Conservation (phyloP, 352 stramenopile genomes). For the Phytopythium montanum region DNA sequence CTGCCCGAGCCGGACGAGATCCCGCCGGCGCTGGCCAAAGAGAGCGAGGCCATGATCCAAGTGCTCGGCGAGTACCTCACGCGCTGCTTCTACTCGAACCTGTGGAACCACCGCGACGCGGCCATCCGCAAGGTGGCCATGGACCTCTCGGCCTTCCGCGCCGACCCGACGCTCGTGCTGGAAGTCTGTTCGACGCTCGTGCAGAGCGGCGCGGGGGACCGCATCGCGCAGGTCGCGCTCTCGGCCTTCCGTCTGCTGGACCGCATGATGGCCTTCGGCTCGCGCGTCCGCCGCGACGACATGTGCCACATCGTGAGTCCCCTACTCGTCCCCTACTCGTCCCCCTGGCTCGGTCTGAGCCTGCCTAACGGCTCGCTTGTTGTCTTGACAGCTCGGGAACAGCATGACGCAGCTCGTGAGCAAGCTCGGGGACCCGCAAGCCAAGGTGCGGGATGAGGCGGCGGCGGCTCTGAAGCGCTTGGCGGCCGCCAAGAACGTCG, state of each 20-base stretch:
- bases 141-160: constrained; percentile 53
- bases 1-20: constrained; percentile 74
- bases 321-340: not conserved
- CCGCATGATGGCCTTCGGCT: constrained; percentile 46
- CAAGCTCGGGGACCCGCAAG: constrained; percentile 70
- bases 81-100: constrained; percentile 82
- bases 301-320: constrained; percentile 65
- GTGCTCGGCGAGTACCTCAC: constrained; percentile 78
- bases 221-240: constrained; percentile 71
- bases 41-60: constrained; percentile 71
- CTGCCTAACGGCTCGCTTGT: constrained; percentile 3
- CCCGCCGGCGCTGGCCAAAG: constrained; percentile 56
- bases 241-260: constrained; percentile 71
- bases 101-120: constrained; percentile 83
- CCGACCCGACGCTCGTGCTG: constrained; percentile 43
- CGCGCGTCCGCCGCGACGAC: constrained; percentile 46
- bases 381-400: constrained; percentile 50
- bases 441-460: constrained; percentile 74
- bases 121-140: constrained; percentile 84
- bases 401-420: constrained; percentile 75
- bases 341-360: not conserved
- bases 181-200: constrained; percentile 65
- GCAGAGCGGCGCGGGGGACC: constrained; percentile 67
- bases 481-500: constrained; percentile 59
- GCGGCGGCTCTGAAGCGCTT: constrained; percentile 33